phyloP scores from a whole-genome alignment of 192 early-diverging fungal genomes.

The Entomortierella parvispora region DNA sequence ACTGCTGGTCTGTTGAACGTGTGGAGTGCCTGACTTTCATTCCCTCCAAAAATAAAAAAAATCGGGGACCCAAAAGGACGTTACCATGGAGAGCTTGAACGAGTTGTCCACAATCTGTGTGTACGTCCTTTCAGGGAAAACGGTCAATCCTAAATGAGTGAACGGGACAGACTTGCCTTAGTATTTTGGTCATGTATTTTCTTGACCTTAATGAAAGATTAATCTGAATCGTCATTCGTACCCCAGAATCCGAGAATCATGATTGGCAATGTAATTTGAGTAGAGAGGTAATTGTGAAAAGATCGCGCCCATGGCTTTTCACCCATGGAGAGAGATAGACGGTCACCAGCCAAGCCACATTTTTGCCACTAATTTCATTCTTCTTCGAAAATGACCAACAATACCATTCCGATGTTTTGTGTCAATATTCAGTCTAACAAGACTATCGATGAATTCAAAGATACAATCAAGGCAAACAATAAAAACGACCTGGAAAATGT shows the following conservation, averaged over 20 bases:
- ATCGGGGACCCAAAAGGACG: neutral
- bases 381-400: no score
- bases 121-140: conserved; percentile 79
- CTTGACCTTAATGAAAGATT: neutral
- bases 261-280: conserved; percentile 3
- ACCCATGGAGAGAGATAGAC: no score
- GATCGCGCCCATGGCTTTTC: no score
- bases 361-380: no score
- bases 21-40: no score
- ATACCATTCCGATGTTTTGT: no score
- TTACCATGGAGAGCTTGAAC: conserved; percentile 83
- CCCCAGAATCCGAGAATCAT: conserved; percentile 74
- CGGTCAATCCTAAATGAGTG: conserved; percentile 61
- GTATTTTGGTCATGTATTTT: neutral
- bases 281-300: no score
- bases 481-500: no score
- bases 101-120: conserved; percentile 79
- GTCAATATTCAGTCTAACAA: neutral
- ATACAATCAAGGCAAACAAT: no score
- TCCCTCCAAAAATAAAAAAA: neutral
- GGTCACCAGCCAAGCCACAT: no score
- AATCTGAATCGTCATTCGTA: neutral
- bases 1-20: no score
- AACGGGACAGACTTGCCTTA: neutral
- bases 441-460: no score